Evolutionary conservation across 2,329 filamentous ascomycete genomes (phyloP), one percentile per base, ranked within the genome.

Genomic region (Ceratocystis diversiconidia): DNA sequence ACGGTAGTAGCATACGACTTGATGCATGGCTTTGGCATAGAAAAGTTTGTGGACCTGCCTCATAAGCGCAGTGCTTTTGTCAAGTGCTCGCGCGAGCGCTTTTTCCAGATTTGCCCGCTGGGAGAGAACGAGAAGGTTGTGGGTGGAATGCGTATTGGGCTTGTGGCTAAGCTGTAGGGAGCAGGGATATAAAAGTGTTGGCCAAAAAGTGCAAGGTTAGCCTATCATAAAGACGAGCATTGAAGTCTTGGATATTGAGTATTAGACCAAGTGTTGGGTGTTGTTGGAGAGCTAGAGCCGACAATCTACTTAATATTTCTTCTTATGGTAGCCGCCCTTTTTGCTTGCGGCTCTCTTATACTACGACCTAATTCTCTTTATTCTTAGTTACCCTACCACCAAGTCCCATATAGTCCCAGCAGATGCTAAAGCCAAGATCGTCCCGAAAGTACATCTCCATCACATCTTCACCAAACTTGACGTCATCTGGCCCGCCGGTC

Each of bases 1-100:
- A 87, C 84, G 0, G 85, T 91, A 15, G 77, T 91, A 66, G 83
- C 85, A 68, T 91, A 91, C 73, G 88, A 92, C 70, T 81, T 89
- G 64, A 83, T 86, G 62, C 85, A 89, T 70, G 88, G 88, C 1
- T 86, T 90, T 70, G 83, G 84, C 5, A 77, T 90, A 46, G 84
- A 88, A 70, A 88, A 88, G 74, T 83, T 88, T 68, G 82, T 89
- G 68, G 87, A 90, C 70, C 74, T 90, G 68, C 85, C 85, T 3
- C 83, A 89, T 70, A 89, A 90, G 77, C 80, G 87, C 32, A 86
- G 85, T 66, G 85, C 84, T 1, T 80, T 88, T 68, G 80, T 88
- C 72, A 78, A 79, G 67, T 86, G 85, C 70, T 82, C 82, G 62
- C 77, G 86, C 6, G 84, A 86, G 72, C 79, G 85, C 66, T 89